Evolutionary conservation across 352 stramenopile genomes (phyloP).

Genomic region (Aphanomyces cochlioides): DNA sequence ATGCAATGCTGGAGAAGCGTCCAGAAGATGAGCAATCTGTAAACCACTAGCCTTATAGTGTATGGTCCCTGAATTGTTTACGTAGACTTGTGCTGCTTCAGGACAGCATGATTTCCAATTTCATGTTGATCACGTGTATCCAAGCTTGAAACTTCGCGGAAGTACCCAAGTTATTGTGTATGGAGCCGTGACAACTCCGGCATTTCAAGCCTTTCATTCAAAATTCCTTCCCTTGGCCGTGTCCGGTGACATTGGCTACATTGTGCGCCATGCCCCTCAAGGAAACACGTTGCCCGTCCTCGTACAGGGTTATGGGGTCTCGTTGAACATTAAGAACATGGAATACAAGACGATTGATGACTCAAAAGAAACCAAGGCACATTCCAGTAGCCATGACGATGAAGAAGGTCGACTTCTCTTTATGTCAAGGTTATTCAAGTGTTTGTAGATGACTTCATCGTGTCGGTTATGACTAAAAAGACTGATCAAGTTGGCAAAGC

Average conservation of each 20-base stretch:
- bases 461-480: slow-evolving; percentile 40
- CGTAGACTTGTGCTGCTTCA: slow-evolving; percentile 52
- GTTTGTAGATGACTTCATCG: slow-evolving; percentile 25
- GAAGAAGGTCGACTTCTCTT: too few relatives aligned
- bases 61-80: neutral
- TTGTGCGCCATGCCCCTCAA: slow-evolving; percentile 72
- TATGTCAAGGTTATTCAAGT: too few relatives aligned
- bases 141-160: too few relatives aligned
- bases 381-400: neutral
- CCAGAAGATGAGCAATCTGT: too few relatives aligned
- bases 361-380: slow-evolving; percentile 41
- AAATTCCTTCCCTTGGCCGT: slow-evolving; percentile 57
- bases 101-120: slow-evolving; percentile 68
- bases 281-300: slow-evolving; percentile 66
- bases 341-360: slow-evolving; percentile 96
- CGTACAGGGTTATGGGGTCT: slow-evolving; percentile 89
- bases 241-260: slow-evolving; percentile 65
- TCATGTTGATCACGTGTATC: slow-evolving; percentile 55
- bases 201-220: slow-evolving; percentile 69
- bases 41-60: too few relatives aligned
- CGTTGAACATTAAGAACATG: slow-evolving; percentile 96
- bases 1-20: neutral
- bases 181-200: slow-evolving; percentile 60
- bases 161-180: slow-evolving; percentile 71
- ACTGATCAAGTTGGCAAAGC: slow-evolving; percentile 41